Base-by-base conservation (phyloP, 306 rosid genomes). In the Trifolium repens region DNA sequence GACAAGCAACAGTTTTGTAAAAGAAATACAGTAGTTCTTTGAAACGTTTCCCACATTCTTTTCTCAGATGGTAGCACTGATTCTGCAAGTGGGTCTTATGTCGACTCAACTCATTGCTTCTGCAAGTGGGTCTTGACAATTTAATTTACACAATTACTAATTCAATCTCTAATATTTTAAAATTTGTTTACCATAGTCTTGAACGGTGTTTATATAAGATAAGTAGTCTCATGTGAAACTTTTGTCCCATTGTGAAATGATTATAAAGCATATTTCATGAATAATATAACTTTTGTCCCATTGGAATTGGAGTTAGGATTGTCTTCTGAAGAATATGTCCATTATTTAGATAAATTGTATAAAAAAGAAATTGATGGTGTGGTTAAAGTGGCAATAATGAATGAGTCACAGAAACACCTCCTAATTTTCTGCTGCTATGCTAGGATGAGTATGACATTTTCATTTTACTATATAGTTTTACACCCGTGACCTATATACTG, bases 401-500 rank as follows among this genome's bases (percentile, higher is more conserved):
- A 55, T 73, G 72, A 32, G 35, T 32, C 35, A 79, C 85, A 74
- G 69, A 39, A 49, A 32, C 70, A 40, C 72, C 82, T 67, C 59
- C 17, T 68, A 46, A 61, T 46, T 34, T 52, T 59, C 80, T 63
- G 30, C 9, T 69, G 42, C 64, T 32, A 53, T 8, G 57, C 60
- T 54, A 27, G 1, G 30, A 64, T 62, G 58, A 64, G 42, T 26
- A 65, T 40, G 49, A 65, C 32, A 27, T 59, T 59, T 27, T 59
- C 13, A 22, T 59, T 59, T 59, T 59, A 59, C 67, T 58, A 67
- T 67, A 17, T 63, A 74, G 52, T 69, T 74, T 39, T 52, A 62
- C 74, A 66, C 79, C 86, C 81, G 83, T 83, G 81, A 83, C 64
- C 50, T 5, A 13, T 4, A 34, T 63, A 53, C 42, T 39, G 9